Evolutionary conservation across 306 rosid species (phyloP).

Genomic region (Albizia julibrissin): DNA sequence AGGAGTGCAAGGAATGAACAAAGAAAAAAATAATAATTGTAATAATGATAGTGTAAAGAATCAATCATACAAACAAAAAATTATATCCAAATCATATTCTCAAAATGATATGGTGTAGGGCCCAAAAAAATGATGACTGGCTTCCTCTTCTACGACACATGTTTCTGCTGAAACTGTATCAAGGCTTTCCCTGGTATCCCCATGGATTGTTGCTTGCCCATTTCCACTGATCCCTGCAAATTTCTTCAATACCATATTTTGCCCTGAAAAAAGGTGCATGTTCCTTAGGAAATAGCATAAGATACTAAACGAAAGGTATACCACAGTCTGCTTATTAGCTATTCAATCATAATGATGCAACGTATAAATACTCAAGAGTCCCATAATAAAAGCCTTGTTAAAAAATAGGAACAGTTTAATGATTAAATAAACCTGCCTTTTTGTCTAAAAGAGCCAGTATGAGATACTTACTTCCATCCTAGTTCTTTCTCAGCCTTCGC

Average conservation of each 20-base stretch:
- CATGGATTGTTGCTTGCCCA: conserved; percentile 84
- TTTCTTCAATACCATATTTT: conserved; percentile 59
- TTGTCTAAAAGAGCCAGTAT: neutral
- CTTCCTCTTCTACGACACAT: neutral
- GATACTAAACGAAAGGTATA: neutral
- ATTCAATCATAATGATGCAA: neutral
- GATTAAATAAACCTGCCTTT: neutral
- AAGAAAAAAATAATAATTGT: neutral
- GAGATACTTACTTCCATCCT: conserved; percentile 71
- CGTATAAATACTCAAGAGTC: neutral
- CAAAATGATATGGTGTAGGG: conserved; percentile 13
- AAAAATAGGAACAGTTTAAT: neutral
- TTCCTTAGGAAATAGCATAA: neutral
- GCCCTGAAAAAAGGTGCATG: conserved; percentile 30
- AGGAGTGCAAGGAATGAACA: neutral
- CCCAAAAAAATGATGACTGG: neutral
- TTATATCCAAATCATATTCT: conserved; percentile 13
- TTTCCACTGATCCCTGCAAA: conserved; percentile 92
- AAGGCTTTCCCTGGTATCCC: conserved; percentile 58
- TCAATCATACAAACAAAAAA: conserved; percentile 12
- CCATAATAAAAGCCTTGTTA: neutral
- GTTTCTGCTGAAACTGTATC: neutral
- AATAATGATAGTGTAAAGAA: conserved; percentile 10
- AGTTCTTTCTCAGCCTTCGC: conserved; percentile 78
- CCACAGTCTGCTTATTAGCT: neutral